Evolutionary conservation across 2,329 filamentous ascomycete species (phyloP), one percentile per base, ranked within the genome.

Genomic region (Coniochaeta ligniaria): DNA sequence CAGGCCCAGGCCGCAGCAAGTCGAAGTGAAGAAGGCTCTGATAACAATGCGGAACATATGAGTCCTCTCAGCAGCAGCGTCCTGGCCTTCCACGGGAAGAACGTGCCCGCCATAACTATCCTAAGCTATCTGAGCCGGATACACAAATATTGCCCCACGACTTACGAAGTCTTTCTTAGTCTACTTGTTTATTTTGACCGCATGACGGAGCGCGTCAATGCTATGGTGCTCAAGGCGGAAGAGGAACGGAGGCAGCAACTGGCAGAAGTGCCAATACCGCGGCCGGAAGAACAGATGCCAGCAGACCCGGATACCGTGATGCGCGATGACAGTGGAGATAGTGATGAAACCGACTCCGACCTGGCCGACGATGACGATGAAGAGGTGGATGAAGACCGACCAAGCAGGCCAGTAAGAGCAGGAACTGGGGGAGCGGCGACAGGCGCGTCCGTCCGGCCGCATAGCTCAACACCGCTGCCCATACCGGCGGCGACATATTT

Each of bases 81-180:
- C 3, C 82, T 99, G 43, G 94, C 95, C 14, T 99, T 99, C 68
- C 95, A 99, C 71, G 95, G 95, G 66, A 98, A 97, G 77, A 99
- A 99, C 66, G 91, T 98, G 12, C 95, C 95, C 1, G 95, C 90
- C 70, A 99, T 99, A 69, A 96, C 93, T 22, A 98, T 99, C 63
- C 80, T 96, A 63, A 98, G 92, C 80, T 99, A 99, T 70, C 79
- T 99, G 59, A 94, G 89, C 68, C 88, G 95, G 62, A 98, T 99
- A 72, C 94, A 99, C 77, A 97, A 97, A 77, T 99, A 99, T 76
- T 99, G 95, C 70, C 95, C 95, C 0, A 98, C 95, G 6, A 98
- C 95, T 0, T 99, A 96, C 72, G 95, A 99, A 75, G 95, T 99
- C 0, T 99, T 99, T 71, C 78, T 99, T 62, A 97, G 93, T 71